Percentiles rank a stretch among this genome's conserved stretches.
phyloP scores from a whole-genome alignment of 495 filamentous ascomycete genomes.

The Opeltia flavorubescens region DNA sequence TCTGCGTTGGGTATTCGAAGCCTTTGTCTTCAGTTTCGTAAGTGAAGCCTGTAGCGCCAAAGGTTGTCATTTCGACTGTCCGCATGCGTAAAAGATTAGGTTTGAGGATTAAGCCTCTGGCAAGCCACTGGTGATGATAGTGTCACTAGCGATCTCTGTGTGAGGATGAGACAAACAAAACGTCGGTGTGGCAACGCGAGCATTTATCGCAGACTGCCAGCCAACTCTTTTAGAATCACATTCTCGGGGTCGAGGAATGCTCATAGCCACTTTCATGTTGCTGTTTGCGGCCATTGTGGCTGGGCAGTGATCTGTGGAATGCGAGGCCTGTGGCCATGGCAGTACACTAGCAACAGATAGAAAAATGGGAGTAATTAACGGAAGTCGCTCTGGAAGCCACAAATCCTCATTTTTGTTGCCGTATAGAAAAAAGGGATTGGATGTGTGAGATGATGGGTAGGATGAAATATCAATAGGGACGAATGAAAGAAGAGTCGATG shows the following conservation, averaged over 20 bases:
- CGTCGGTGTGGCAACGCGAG: not conserved
- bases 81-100: slow-evolving; percentile 15
- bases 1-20: slow-evolving; percentile 32
- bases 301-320: not conserved
- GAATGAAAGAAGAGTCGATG: not conserved
- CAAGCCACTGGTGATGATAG: not conserved
- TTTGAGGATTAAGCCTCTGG: not conserved
- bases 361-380: too few relatives aligned
- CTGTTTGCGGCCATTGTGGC: not conserved
- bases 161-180: not conserved
- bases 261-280: not conserved
- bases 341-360: too few relatives aligned
- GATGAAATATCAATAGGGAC: too few relatives aligned
- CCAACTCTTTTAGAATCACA: not conserved
- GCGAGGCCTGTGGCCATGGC: not conserved
- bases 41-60: not conserved
- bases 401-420: too few relatives aligned
- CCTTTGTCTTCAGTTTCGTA: slow-evolving; percentile 21
- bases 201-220: not conserved
- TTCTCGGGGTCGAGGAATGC: not conserved
- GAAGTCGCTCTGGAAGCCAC: too few relatives aligned
- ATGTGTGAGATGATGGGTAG: too few relatives aligned
- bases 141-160: not conserved
- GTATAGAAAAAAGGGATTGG: too few relatives aligned
- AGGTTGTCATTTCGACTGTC: slow-evolving; percentile 11